Conservation (phyloP, 2,329 filamentous ascomycete genomes). For the Fusarium xylarioides region DNA sequence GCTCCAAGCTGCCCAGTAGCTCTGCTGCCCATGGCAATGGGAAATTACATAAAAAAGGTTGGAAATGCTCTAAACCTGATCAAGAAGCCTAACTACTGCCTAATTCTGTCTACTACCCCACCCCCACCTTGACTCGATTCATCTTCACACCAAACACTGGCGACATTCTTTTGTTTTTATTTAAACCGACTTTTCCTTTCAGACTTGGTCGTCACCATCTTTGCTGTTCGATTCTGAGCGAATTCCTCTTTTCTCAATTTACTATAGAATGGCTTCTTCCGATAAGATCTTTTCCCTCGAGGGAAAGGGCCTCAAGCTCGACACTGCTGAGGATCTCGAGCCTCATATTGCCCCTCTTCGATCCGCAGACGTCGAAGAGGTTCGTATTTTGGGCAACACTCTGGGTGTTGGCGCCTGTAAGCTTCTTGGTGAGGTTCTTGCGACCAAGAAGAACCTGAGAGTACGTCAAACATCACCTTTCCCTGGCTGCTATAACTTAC, state of each 20-base stretch:
- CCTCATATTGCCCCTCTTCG: slow-evolving; percentile 80
- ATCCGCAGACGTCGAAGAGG: slow-evolving; percentile 82
- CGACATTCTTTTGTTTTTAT: slow-evolving; percentile 33
- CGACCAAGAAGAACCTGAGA: slow-evolving; percentile 83
- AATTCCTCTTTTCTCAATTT: slow-evolving; percentile 1
- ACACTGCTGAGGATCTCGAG: slow-evolving; percentile 86
- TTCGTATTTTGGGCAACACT: slow-evolving; percentile 90
- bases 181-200: slow-evolving; percentile 19
- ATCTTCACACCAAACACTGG: slow-evolving; percentile 29
- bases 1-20: neutral
- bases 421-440: slow-evolving; percentile 82
- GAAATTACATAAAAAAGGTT: slow-evolving; percentile 15
- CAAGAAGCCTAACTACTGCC: slow-evolving; percentile 22
- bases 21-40: slow-evolving; percentile 18
- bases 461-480: slow-evolving; percentile 53
- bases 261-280: slow-evolving; percentile 44
- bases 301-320: slow-evolving; percentile 90
- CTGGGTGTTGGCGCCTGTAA: slow-evolving; percentile 89
- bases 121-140: slow-evolving; percentile 40
- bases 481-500: neutral
- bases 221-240: slow-evolving; percentile 18
- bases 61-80: slow-evolving; percentile 11
- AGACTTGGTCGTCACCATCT: slow-evolving; percentile 16
- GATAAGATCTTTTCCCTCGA: slow-evolving; percentile 86
- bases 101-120: slow-evolving; percentile 37